Percentiles rank a stretch among this genome's conserved stretches.
Evolutionary conservation across 108 stramenopile species (phyloP).

Genomic region (Skeletonema potamos): DNA sequence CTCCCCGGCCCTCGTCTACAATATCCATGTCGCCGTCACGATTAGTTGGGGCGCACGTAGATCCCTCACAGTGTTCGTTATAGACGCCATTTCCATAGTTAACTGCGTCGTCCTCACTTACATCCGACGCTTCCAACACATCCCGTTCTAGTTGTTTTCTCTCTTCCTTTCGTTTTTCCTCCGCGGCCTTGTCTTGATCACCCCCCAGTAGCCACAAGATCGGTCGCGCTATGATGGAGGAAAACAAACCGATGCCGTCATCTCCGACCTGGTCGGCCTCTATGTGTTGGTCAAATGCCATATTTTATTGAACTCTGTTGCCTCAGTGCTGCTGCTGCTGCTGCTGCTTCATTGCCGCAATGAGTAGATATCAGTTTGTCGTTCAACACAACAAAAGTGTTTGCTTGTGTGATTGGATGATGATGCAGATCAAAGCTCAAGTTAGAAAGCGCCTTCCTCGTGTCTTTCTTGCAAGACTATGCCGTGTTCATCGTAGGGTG

Average conservation of each 20-base stretch:
- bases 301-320: slow-evolving; percentile 19
- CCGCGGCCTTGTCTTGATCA: slow-evolving; percentile 41
- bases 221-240: slow-evolving; percentile 53
- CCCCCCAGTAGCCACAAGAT: slow-evolving; percentile 67
- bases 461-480: not conserved
- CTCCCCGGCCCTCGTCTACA: not conserved
- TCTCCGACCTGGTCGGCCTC: slow-evolving; percentile 61
- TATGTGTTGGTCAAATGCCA: slow-evolving; percentile 82
- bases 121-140: slow-evolving; percentile 5
- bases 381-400: too few species aligned
- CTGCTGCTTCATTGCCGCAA: too few species aligned
- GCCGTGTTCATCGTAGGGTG: too few species aligned
- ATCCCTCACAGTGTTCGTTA: not conserved
- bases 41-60: not conserved
- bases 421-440: too few species aligned
- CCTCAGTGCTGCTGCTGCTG: not conserved
- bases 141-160: slow-evolving; percentile 11
- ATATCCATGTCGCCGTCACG: not conserved
- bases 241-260: slow-evolving; percentile 65
- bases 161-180: slow-evolving; percentile 6
- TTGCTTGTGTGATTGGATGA: too few species aligned
- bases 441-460: too few species aligned
- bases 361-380: too few species aligned
- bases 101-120: not conserved
- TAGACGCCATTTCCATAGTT: not conserved